Evolutionary conservation across 2,329 filamentous ascomycete species (phyloP), one percentile per base, ranked within the genome.

Genomic region (Helminthosporium solani): DNA sequence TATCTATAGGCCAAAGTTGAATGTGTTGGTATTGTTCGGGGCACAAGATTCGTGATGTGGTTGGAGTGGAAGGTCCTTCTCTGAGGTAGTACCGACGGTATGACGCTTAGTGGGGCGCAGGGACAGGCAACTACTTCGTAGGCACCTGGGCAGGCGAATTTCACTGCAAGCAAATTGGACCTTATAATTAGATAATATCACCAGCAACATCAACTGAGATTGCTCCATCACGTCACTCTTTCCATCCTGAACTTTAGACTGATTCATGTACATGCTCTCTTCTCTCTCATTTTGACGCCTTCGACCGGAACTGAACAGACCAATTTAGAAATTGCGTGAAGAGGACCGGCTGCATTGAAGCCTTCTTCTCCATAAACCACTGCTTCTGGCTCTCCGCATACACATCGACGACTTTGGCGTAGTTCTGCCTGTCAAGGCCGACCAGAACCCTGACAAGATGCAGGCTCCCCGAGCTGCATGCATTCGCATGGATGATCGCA

Each of bases 381-480:
- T 73, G 57, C 46, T 70, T 72, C 56, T 72, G 70, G 20, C 73
- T 70, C 30, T 68, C 62, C 2, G 60, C 63, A 56, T 78, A 78
- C 48, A 73, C 66, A 46, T 69, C 62, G 15, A 64, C 68, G 9
- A 74, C 60, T 28, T 56, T 59, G 35, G 58, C 55, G 50, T 70
- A 76, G 45, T 72, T 65, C 20, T 54, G 55, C 31, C 53, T 60
- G 37, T 75, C 77, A 2, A 74, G 70, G 2, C 75, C 73, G 49
- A 84, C 78, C 49, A 90, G 67, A 27, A 82, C 75, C 40, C 83
- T 84, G 4, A 80, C 83, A 2, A 90, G 70, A 38, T 88, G 78
- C 41, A 90, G 70, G 60, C 84, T 86, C 0, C 86, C 84, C 1
- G 81, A 83, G 57, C 89, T 95, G 48, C 86, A 89, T 0, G 87